Evolutionary conservation across 768 basidiomycete genomes (phyloP).

Genomic region (Russula brevipes): DNA sequence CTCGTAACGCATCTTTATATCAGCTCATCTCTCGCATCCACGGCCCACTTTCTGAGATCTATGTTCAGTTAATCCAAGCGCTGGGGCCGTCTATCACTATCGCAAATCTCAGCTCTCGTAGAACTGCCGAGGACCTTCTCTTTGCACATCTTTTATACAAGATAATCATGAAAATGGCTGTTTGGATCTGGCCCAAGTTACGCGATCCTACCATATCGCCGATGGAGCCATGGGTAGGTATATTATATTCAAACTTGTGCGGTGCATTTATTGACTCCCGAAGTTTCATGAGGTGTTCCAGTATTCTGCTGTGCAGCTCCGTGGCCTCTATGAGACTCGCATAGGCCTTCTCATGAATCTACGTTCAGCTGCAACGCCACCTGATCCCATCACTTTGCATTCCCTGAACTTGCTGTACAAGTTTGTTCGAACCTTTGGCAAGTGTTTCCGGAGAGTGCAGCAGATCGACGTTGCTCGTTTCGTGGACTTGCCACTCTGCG

Average conservation of each 20-base stretch:
- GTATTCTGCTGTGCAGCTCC: conserved; percentile 52
- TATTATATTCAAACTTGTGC: neutral
- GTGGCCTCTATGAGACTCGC: conserved; percentile 52
- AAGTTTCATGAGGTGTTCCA: conserved; percentile 63
- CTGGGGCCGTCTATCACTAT: conserved; percentile 34
- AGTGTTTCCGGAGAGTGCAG: conserved; percentile 73
- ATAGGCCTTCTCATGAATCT: conserved; percentile 46
- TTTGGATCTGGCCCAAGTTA: conserved; percentile 59
- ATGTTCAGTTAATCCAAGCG: conserved; percentile 47
- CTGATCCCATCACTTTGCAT: conserved; percentile 37
- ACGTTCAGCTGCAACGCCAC: conserved; percentile 32
- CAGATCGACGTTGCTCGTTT: conserved; percentile 57
- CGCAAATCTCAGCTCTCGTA: conserved; percentile 35
- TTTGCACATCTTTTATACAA: conserved; percentile 72
- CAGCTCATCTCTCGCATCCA: conserved; percentile 56
- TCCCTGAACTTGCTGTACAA: conserved; percentile 57
- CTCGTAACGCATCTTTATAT: conserved; percentile 5
- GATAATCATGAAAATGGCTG: conserved; percentile 59
- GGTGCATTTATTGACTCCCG: conserved; percentile 6
- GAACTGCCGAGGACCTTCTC: conserved; percentile 44
- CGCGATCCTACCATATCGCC: conserved; percentile 34
- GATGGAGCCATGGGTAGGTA: conserved; percentile 51
- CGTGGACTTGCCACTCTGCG: conserved; percentile 55
- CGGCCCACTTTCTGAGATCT: conserved; percentile 52
- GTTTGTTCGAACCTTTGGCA: conserved; percentile 69